phyloP scores from a whole-genome alignment of 2,329 filamentous ascomycete species.

The Fusarium pseudocircinatum region DNA sequence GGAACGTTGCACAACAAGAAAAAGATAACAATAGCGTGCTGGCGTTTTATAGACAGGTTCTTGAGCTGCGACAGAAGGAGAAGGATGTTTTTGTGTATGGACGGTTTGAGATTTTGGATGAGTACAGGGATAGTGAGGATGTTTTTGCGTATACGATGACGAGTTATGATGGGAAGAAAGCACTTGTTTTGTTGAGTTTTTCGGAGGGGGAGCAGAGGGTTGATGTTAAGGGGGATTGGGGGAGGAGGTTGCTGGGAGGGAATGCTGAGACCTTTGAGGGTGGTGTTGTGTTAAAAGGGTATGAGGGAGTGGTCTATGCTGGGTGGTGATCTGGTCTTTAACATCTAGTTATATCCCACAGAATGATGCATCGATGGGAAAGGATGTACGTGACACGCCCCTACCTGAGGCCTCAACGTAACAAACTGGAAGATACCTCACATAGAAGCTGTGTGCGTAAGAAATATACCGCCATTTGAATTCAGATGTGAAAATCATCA shows the following conservation, averaged over 20 bases:
- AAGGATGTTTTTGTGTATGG: constrained; percentile 41
- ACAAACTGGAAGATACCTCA: no score
- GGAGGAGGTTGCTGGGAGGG: not conserved
- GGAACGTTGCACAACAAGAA: constrained; percentile 34
- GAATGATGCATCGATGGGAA: no score
- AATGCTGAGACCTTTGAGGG: not conserved
- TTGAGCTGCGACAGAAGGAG: constrained; percentile 23
- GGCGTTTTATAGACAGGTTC: constrained; percentile 23
- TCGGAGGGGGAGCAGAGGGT: not conserved
- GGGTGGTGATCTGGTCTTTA: not conserved
- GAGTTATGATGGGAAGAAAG: constrained; percentile 18
- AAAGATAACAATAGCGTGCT: constrained; percentile 26
- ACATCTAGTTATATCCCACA: no score
- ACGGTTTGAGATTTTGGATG: not conserved
- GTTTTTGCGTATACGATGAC: constrained; percentile 39
- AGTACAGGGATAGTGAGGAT: constrained; percentile 23
- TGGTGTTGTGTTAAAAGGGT: not conserved
- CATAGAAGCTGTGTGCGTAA: no score
- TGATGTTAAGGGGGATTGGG: not conserved
- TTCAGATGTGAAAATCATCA: no score
- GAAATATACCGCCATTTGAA: no score
- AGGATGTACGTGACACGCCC: no score
- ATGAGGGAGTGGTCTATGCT: constrained; percentile 1
- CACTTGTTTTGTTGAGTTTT: constrained; percentile 38
- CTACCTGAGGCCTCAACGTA: no score